phyloP scores from a whole-genome alignment of 2,329 filamentous ascomycete genomes.

The Arthrobotrys pseudoclavata region DNA sequence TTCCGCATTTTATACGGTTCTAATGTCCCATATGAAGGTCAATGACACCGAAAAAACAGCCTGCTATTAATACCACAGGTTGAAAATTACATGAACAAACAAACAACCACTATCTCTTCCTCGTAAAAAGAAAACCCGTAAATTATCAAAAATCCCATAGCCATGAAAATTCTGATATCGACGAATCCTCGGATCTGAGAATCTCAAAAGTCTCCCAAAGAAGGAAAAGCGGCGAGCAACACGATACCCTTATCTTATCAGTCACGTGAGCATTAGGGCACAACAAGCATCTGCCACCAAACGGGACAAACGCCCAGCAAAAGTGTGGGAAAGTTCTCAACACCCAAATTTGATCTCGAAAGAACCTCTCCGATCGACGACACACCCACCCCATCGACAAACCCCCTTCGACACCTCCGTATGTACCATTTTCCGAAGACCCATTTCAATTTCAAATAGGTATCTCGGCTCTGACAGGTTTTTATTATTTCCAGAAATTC shows the following conservation, averaged over 20 bases:
- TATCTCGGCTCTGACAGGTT: slow-evolving; percentile 20
- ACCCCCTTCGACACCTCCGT: slow-evolving; percentile 26
- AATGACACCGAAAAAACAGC: slow-evolving; percentile 49
- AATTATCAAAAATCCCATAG: neutral
- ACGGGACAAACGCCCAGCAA: slow-evolving; percentile 33
- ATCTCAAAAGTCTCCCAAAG: neutral
- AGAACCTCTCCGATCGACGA: slow-evolving; percentile 27
- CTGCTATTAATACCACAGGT: slow-evolving; percentile 42
- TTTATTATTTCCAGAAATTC: slow-evolving; percentile 8
- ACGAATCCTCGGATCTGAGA: neutral
- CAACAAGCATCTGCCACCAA: slow-evolving; percentile 30
- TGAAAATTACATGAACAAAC: slow-evolving; percentile 30
- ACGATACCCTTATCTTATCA: slow-evolving; percentile 59
- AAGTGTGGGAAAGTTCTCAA: slow-evolving; percentile 55
- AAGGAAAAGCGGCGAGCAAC: neutral
- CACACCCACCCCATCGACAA: slow-evolving; percentile 25
- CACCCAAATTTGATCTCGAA: slow-evolving; percentile 53
- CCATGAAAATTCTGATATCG: neutral
- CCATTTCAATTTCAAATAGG: neutral
- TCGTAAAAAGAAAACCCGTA: neutral
- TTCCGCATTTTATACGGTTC: slow-evolving; percentile 39
- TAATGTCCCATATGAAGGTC: slow-evolving; percentile 59
- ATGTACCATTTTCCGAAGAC: slow-evolving; percentile 23
- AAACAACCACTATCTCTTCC: neutral
- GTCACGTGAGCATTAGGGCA: slow-evolving; percentile 56